Conservation (phyloP, 176 grass and related monocot species). For the Musa beccarii region DNA sequence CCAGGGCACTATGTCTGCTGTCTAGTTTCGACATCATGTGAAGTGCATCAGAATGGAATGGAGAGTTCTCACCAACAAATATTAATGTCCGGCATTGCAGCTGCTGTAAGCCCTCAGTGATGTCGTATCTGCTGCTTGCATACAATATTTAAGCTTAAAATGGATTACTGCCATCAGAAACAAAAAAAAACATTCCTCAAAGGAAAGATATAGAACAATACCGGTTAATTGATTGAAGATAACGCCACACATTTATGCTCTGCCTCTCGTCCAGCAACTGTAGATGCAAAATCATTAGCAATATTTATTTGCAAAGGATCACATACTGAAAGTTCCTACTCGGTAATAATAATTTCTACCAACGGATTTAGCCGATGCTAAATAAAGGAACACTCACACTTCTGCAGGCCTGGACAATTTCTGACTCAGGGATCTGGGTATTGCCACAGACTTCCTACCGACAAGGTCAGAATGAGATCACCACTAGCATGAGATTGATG, state of each 20-base stretch:
- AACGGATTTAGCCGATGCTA: neutral
- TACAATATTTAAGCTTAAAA: neutral
- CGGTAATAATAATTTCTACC: neutral
- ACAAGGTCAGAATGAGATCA: neutral
- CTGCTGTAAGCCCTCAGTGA: constrained; percentile 6
- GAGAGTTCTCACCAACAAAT: constrained; percentile 26
- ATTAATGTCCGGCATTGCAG: constrained; percentile 12
- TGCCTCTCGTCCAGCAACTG: constrained; percentile 21
- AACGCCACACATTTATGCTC: constrained; percentile 16
- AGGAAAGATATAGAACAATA: neutral
- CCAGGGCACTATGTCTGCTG: constrained; percentile 14
- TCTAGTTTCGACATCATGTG: constrained; percentile 19
- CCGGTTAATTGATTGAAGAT: constrained; percentile 22
- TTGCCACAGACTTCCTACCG: constrained; percentile 17
- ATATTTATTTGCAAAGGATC: neutral
- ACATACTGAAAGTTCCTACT: too few species aligned
- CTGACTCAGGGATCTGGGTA: constrained; percentile 9
- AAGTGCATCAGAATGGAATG: constrained; percentile 20
- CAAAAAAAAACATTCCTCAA: neutral
- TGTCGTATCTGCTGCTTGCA: constrained; percentile 22
- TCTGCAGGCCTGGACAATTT: constrained; percentile 13
- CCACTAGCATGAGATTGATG: neutral
- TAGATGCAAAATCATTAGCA: neutral
- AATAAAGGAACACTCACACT: constrained; percentile 15
- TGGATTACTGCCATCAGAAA: neutral